A percentile compares a stretch with the other conserved stretches of the same genome.
These are phyloP conservation scores for Pterocarpus santalinus DNA, from an alignment of 306 rosid species.

Conservation along the genomic window DNA sequence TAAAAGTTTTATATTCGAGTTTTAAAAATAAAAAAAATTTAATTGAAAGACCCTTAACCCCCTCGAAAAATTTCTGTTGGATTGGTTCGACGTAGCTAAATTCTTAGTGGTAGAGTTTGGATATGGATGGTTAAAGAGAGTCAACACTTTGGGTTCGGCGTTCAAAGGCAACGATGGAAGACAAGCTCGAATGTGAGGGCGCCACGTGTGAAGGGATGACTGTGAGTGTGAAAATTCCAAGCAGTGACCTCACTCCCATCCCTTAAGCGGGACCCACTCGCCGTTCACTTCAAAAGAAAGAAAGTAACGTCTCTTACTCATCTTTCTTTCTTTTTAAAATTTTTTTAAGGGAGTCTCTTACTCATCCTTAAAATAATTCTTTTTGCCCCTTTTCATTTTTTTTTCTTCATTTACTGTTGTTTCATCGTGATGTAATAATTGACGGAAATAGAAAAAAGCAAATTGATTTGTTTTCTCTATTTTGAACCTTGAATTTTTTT, in stretches of 20 bases:
- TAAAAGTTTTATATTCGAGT: no score
- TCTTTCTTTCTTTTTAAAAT: no score
- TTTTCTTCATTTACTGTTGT: not conserved
- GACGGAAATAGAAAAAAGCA: not conserved
- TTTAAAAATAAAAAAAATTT: no score
- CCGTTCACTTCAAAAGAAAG: conserved; percentile 51
- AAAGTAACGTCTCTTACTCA: conserved; percentile 41
- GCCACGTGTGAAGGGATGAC: conserved; percentile 61
- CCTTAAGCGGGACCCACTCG: conserved; percentile 50
- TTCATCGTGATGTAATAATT: not conserved
- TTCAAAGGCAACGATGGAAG: conserved; percentile 47
- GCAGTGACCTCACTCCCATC: conserved; percentile 49
- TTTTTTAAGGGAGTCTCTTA: not conserved
- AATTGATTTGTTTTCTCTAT: no score
- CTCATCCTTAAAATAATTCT: not conserved
- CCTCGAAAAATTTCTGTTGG: no score
- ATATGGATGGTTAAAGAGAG: not conserved
- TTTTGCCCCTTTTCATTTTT: not conserved
- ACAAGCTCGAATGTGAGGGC: not conserved
- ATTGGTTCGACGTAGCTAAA: no score
- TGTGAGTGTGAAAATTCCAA: conserved; percentile 35
- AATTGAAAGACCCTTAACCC: no score
- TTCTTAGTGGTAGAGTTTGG: no score
- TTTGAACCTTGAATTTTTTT: no score
- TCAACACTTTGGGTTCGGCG: conserved; percentile 55